Evolutionary conservation across 2,329 filamentous ascomycete genomes (phyloP).

Genomic region (Chalaropsis thielavioides): DNA sequence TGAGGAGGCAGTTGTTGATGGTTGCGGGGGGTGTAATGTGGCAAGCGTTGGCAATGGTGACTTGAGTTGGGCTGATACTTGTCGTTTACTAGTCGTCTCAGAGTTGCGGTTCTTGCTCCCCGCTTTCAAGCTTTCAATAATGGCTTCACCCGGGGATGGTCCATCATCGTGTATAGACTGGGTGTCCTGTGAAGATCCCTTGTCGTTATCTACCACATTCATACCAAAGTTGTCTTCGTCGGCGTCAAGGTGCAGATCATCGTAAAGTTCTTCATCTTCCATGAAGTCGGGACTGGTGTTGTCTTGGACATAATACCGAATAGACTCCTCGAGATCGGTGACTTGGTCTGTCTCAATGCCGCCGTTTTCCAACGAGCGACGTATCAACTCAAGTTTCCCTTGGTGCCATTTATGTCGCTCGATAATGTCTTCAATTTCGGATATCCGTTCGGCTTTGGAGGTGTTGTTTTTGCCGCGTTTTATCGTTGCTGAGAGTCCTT

Average conservation of each 20-base stretch:
- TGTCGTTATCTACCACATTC: conserved; percentile 57
- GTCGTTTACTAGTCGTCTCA: conserved; percentile 40
- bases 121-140: conserved; percentile 23
- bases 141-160: conserved; percentile 27
- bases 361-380: conserved; percentile 83
- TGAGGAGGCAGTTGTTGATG: conserved; percentile 44
- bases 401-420: conserved; percentile 97
- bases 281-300: conserved; percentile 79
- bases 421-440: conserved; percentile 68
- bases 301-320: conserved; percentile 88
- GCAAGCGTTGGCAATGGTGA: conserved; percentile 86
- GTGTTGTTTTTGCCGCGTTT: conserved; percentile 90
- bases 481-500: conserved; percentile 70
- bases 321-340: conserved; percentile 75
- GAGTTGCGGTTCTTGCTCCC: conserved; percentile 35
- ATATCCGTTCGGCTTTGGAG: conserved; percentile 72
- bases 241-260: conserved; percentile 81
- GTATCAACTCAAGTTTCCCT: conserved; percentile 76
- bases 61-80: conserved; percentile 82
- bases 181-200: conserved; percentile 85
- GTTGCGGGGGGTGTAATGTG: conserved; percentile 64
- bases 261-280: conserved; percentile 89
- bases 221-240: conserved; percentile 83
- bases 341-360: conserved; percentile 79
- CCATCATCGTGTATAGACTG: conserved; percentile 80